Conservation (phyloP, 257 asterid genomes). For the Solanum dulcamara region DNA sequence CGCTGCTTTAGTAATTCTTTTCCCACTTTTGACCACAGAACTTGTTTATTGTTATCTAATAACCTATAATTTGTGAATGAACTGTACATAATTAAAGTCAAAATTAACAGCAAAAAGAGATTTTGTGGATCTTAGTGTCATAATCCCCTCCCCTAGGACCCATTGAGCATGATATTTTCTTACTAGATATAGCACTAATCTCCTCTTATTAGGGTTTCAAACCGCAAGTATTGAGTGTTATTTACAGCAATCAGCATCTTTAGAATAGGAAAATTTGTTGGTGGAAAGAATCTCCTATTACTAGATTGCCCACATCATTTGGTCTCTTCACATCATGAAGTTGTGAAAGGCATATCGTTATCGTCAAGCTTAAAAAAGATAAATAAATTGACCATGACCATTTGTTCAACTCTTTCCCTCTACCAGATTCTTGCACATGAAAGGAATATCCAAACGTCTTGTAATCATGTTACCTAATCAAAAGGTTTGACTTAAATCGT, state of each 20-base stretch:
- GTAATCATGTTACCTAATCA: background rate
- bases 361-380: constrained; percentile 7
- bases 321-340: constrained; percentile 22
- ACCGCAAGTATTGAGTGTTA: constrained; percentile 4
- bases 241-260: constrained; percentile 4
- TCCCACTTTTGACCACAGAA: constrained; percentile 8
- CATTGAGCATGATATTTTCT: constrained; percentile 9
- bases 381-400: constrained; percentile 8
- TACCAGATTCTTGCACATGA: background rate
- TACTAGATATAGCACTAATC: constrained; percentile 26
- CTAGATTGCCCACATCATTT: constrained; percentile 38
- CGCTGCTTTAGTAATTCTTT: constrained; percentile 6
- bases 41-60: background rate
- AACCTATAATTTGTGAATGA: background rate
- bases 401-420: constrained; percentile 9
- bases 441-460: background rate
- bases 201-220: constrained; percentile 11
- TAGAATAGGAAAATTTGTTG: constrained; percentile 3
- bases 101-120: constrained; percentile 4
- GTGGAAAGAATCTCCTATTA: constrained; percentile 25
- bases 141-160: constrained; percentile 13
- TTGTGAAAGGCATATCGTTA: constrained; percentile 9
- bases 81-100: background rate
- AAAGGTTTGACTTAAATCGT: background rate
- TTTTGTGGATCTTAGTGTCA: constrained; percentile 13